Evolutionary conservation across 2,329 filamentous ascomycete species (phyloP).

Genomic region (Helicocarpus griseus): DNA sequence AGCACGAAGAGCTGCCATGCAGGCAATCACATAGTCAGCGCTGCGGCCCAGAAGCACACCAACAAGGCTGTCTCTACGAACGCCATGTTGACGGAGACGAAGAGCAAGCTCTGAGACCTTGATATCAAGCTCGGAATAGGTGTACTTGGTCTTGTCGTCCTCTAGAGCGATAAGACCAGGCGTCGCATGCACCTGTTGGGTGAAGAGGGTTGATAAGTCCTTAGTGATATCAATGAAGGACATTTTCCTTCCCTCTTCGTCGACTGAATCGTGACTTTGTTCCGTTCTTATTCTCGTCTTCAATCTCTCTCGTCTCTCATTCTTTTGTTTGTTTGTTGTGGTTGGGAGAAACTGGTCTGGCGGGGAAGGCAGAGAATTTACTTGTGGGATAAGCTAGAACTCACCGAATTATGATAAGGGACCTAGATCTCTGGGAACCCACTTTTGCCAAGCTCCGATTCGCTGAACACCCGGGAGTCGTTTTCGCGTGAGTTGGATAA

Average conservation of each 20-base stretch:
- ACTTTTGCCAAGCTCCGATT: neutral
- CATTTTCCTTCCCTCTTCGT: neutral
- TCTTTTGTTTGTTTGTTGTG: neutral
- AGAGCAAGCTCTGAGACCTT: constrained; percentile 56
- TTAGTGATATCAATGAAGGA: constrained; percentile 55
- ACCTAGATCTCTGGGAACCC: neutral
- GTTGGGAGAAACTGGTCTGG: neutral
- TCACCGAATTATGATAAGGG: neutral
- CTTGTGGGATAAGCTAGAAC: constrained; percentile 1
- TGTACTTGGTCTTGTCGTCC: constrained; percentile 57
- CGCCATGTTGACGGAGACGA: constrained; percentile 55
- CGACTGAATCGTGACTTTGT: neutral
- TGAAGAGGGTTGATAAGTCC: constrained; percentile 64
- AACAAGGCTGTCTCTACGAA: constrained; percentile 63
- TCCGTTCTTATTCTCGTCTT: neutral
- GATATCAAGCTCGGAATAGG: constrained; percentile 62
- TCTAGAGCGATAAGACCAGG: constrained; percentile 63
- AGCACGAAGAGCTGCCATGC: constrained; percentile 65
- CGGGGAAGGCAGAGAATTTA: neutral
- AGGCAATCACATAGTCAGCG: constrained; percentile 70
- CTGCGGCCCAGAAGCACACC: constrained; percentile 67
- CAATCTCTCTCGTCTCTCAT: neutral
- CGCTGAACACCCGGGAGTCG: neutral
- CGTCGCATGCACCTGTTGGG: constrained; percentile 56
- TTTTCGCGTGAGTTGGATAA: neutral